Conservation (phyloP, 2,329 filamentous ascomycete species). For the Hypoxylon rubiginosum region DNA sequence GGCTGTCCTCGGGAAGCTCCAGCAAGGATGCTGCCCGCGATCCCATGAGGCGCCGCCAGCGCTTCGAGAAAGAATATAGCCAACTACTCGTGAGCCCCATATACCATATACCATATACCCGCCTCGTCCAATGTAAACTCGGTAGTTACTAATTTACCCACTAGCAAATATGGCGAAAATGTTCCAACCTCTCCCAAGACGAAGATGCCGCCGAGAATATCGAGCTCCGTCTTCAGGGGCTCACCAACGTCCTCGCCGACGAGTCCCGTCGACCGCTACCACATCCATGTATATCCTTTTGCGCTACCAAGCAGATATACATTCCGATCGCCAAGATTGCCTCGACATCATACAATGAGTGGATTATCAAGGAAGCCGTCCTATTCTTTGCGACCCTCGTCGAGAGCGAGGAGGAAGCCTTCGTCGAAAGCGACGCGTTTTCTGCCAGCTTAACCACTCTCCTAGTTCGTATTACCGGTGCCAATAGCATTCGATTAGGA, state of each 20-base stretch:
- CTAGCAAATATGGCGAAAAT: conserved; percentile 72
- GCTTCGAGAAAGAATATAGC: conserved; percentile 76
- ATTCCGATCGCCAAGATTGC: conserved; percentile 91
- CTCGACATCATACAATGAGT: conserved; percentile 84
- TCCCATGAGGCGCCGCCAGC: conserved; percentile 73
- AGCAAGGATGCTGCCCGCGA: conserved; percentile 73
- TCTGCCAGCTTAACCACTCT: conserved; percentile 89
- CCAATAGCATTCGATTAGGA: conserved; percentile 79
- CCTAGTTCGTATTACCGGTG: conserved; percentile 81
- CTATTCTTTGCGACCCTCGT: conserved; percentile 91
- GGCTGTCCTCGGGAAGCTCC: conserved; percentile 68
- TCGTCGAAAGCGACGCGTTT: conserved; percentile 88
- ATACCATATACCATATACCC: background rate
- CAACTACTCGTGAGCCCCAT: conserved; percentile 67
- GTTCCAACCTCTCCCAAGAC: conserved; percentile 71
- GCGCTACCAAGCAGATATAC: conserved; percentile 88
- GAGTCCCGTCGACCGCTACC: conserved; percentile 90
- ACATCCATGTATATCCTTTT: conserved; percentile 91
- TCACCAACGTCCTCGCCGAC: conserved; percentile 83
- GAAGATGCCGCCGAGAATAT: conserved; percentile 73
- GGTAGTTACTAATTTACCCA: conserved; percentile 2
- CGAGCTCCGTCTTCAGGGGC: conserved; percentile 72
- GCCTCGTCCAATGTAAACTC: background rate
- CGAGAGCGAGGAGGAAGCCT: conserved; percentile 96
- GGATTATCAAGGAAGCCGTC: conserved; percentile 86